A percentile compares a stretch with the other conserved stretches of the same genome.
phyloP scores from a whole-genome alignment of 177 flowering plant species.

The Vitis hybrid region DNA sequence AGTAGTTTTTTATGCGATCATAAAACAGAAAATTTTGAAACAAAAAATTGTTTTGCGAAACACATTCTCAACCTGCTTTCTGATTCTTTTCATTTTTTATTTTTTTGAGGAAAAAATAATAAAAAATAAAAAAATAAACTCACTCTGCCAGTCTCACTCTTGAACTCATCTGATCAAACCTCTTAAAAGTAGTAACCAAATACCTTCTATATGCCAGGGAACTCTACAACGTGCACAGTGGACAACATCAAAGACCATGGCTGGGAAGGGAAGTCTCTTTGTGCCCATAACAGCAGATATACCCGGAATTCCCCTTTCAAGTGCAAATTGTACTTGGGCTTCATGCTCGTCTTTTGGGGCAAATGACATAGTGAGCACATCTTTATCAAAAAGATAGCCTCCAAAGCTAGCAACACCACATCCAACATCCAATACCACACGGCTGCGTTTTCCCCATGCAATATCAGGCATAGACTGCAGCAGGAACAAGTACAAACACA shows the following conservation, averaged over 20 bases:
- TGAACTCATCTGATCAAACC: not conserved
- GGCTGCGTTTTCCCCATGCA: slow-evolving; percentile 87
- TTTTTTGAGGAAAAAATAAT: too few relatives aligned
- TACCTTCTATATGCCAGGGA: slow-evolving; percentile 99
- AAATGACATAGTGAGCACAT: slow-evolving; percentile 90
- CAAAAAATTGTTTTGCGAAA: too few relatives aligned
- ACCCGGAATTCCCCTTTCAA: slow-evolving; percentile 97
- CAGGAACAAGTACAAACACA: not conserved
- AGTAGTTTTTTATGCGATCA: too few relatives aligned
- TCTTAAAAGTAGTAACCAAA: not conserved
- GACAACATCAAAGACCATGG: slow-evolving; percentile 79
- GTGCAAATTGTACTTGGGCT: slow-evolving; percentile 98
- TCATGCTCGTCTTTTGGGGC: slow-evolving; percentile 99
- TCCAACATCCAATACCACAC: slow-evolving; percentile 92
- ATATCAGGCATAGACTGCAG: slow-evolving; percentile 69
- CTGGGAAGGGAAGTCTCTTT: slow-evolving; percentile 82
- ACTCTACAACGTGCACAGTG: slow-evolving; percentile 99
- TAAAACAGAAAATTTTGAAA: too few relatives aligned
- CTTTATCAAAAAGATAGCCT: slow-evolving; percentile 89
- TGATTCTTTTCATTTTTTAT: too few relatives aligned
- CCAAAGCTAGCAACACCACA: slow-evolving; percentile 99
- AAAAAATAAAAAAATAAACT: too few relatives aligned
- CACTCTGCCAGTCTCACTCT: not conserved
- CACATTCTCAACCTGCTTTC: too few relatives aligned
- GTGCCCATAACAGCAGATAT: slow-evolving; percentile 98